Evolutionary conservation across 1,139 yeast genomes (phyloP).

Genomic region (Wickerhamomyces sp.): DNA sequence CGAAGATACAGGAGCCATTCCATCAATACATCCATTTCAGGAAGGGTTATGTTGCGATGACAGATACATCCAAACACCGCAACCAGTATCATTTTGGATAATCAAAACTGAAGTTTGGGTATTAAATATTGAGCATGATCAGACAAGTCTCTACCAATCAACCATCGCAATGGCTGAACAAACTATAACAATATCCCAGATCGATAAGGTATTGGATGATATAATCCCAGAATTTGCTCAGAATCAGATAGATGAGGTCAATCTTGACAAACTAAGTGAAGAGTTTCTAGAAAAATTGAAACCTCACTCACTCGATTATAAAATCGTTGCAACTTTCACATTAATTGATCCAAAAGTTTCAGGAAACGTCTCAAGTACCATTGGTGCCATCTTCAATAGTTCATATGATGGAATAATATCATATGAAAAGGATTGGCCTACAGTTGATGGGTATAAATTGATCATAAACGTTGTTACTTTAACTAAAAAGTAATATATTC

Average conservation of each 20-base stretch:
- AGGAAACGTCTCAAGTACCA: constrained; percentile 7
- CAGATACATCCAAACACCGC: not conserved
- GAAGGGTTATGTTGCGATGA: not conserved
- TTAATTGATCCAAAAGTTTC: not conserved
- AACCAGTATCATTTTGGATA: too few species aligned
- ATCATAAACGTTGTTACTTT: constrained; percentile 8
- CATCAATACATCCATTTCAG: not conserved
- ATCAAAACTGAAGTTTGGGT: too few species aligned
- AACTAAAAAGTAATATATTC: not conserved
- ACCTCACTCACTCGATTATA: constrained; percentile 4
- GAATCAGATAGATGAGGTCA: not conserved
- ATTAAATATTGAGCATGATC: too few species aligned
- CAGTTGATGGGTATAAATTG: constrained; percentile 1
- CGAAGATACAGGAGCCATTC: not conserved
- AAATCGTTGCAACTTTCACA: constrained; percentile 5
- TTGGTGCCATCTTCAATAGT: constrained; percentile 8
- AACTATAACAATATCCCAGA: too few species aligned
- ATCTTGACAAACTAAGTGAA: not conserved
- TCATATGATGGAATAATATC: constrained; percentile 9
- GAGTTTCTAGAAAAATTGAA: not conserved
- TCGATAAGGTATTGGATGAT: not conserved
- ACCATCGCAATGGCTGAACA: too few species aligned
- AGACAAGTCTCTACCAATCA: too few species aligned
- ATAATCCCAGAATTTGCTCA: not conserved
- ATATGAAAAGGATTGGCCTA: not conserved